Percentiles rank a stretch among this genome's conserved stretches.
phyloP scores from a whole-genome alignment of 306 rosid species.

The Gillenia trifoliata region DNA sequence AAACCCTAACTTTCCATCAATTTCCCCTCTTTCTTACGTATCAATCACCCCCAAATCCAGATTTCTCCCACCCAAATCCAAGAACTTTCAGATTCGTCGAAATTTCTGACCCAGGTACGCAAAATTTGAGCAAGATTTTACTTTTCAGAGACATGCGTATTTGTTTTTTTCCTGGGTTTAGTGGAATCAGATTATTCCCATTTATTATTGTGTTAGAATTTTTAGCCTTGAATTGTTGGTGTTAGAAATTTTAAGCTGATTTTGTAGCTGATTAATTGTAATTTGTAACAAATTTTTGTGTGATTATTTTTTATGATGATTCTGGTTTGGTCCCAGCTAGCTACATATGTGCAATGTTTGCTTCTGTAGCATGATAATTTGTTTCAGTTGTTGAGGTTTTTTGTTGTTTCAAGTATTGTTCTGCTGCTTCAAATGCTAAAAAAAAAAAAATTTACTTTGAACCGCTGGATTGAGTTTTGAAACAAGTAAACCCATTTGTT shows the following conservation, averaged over 20 bases:
- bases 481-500: background rate
- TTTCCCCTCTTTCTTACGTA: background rate
- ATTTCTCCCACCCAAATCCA: slow-evolving; percentile 1
- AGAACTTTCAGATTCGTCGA: background rate
- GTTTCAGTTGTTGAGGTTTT: background rate
- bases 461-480: background rate
- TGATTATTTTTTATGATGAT: background rate
- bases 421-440: background rate
- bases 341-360: background rate
- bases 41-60: background rate
- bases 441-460: background rate
- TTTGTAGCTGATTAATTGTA: background rate
- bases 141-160: background rate
- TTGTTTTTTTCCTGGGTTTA: background rate
- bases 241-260: background rate
- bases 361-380: background rate
- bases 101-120: slow-evolving; percentile 6
- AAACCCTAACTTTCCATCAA: background rate
- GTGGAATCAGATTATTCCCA: background rate
- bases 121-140: background rate
- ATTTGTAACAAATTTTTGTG: background rate
- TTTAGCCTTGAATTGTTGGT: background rate
- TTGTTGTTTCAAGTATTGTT: background rate
- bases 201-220: background rate
- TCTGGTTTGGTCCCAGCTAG: background rate